Percentiles rank a stretch among this genome's conserved stretches.
Conservation (phyloP, 2,329 filamentous ascomycete species). For the Xenoacremonium recifei region DNA sequence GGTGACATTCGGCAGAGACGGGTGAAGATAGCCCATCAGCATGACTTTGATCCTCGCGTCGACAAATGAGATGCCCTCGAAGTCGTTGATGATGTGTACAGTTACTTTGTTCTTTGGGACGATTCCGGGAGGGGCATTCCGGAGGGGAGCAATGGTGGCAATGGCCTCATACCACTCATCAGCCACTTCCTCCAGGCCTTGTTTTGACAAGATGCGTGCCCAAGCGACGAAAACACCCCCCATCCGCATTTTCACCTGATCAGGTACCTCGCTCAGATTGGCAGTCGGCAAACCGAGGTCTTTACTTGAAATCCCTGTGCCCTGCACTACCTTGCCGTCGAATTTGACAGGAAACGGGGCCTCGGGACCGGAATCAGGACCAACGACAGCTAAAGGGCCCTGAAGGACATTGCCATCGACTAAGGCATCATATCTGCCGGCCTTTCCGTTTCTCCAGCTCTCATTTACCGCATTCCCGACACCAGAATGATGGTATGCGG, state of each 20-base stretch:
- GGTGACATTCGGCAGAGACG: constrained; percentile 16
- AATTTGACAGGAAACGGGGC: constrained; percentile 55
- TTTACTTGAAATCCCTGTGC: constrained; percentile 38
- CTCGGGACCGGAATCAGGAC: constrained; percentile 49
- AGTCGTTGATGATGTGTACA: constrained; percentile 54
- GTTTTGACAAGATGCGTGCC: constrained; percentile 44
- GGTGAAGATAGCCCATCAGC: constrained; percentile 59
- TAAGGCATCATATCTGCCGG: constrained; percentile 35
- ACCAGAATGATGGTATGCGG: constrained; percentile 32
- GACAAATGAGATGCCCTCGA: constrained; percentile 41
- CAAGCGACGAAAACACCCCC: constrained; percentile 65
- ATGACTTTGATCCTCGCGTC: constrained; percentile 49
- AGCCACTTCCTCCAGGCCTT: constrained; percentile 31
- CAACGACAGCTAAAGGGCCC: constrained; percentile 38
- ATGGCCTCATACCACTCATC: constrained; percentile 58
- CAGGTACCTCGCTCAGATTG: constrained; percentile 50
- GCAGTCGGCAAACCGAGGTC: constrained; percentile 52
- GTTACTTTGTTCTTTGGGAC: constrained; percentile 49
- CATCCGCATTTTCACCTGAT: constrained; percentile 52
- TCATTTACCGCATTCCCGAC: constrained; percentile 26
- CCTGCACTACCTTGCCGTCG: constrained; percentile 44
- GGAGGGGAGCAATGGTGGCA: constrained; percentile 53
- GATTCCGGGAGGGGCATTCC: constrained; percentile 44
- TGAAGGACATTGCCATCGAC: constrained; percentile 31
- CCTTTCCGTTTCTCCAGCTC: constrained; percentile 37